These are phyloP conservation scores for Phialocephala sp. DNA, from an alignment of 2,329 filamentous ascomycete species.

Conservation along the genomic window DNA sequence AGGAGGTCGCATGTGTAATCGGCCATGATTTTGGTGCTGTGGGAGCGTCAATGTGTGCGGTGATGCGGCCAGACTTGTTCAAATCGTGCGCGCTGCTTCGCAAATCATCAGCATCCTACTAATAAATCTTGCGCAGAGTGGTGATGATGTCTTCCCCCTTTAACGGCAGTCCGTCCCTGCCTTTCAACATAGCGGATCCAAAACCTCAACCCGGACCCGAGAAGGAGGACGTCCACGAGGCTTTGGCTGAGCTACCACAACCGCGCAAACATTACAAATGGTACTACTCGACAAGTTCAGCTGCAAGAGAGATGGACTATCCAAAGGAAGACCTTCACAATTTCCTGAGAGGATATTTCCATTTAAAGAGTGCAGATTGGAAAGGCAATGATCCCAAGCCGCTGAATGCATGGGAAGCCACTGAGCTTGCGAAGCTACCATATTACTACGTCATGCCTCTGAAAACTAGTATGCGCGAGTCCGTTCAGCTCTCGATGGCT, in stretches of 20 bases:
- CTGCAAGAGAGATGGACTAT: constrained; percentile 53
- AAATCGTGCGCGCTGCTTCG: constrained; percentile 45
- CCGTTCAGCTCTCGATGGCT: constrained; percentile 60
- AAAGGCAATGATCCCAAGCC: constrained; percentile 57
- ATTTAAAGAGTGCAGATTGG: constrained; percentile 71
- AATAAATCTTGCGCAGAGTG: constrained; percentile 42
- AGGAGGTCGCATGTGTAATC: constrained; percentile 61
- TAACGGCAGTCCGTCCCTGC: constrained; percentile 56
- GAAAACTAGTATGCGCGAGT: constrained; percentile 62
- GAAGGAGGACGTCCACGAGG: constrained; percentile 56
- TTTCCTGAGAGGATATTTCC: constrained; percentile 71
- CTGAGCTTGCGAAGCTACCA: constrained; percentile 64
- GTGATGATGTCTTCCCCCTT: constrained; percentile 71
- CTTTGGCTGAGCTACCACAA: constrained; percentile 58
- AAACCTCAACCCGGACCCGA: constrained; percentile 28
- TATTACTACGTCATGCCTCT: constrained; percentile 72
- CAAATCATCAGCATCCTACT: not conserved
- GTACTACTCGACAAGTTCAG: constrained; percentile 61
- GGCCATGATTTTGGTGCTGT: constrained; percentile 73
- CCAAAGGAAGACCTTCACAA: constrained; percentile 58
- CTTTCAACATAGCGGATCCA: constrained; percentile 49
- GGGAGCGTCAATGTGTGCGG: constrained; percentile 60
- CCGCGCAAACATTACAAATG: constrained; percentile 73
- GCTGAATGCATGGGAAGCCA: constrained; percentile 60
- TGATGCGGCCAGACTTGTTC: constrained; percentile 70